These are phyloP conservation scores for Rubroboletus satanas DNA, from an alignment of 768 basidiomycete species.

Conservation along the genomic window DNA sequence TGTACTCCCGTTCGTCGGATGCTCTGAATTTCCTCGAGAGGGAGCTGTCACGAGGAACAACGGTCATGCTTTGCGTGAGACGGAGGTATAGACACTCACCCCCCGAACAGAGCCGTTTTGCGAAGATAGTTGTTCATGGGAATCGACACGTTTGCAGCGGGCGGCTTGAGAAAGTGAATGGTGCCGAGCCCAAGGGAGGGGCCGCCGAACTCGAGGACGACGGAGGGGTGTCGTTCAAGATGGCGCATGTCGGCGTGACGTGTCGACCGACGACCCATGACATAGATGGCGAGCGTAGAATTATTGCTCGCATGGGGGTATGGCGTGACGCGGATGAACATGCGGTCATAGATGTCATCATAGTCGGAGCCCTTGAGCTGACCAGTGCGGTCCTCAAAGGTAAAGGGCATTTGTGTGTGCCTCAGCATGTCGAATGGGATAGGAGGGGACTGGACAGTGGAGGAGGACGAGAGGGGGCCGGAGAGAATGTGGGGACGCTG, in stretches of 20 bases:
- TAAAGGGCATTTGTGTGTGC: constrained; percentile 43
- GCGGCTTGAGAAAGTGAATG: constrained; percentile 47
- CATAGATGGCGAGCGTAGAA: constrained; percentile 53
- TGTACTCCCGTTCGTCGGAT: constrained; percentile 67
- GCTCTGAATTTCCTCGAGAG: constrained; percentile 64
- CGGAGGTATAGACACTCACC: constrained; percentile 40
- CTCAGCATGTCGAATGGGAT: constrained; percentile 21
- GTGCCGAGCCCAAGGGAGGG: constrained; percentile 56
- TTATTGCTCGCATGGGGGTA: constrained; percentile 36
- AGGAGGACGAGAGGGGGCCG: neutral
- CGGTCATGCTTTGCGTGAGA: neutral
- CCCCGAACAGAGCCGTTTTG: constrained; percentile 61
- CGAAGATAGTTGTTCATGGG: constrained; percentile 64
- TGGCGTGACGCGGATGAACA: constrained; percentile 61
- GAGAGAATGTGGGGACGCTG: neutral
- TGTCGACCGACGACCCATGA: constrained; percentile 62
- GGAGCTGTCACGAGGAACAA: constrained; percentile 40
- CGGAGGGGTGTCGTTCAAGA: constrained; percentile 48
- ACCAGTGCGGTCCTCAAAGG: constrained; percentile 68
- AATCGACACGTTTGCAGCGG: constrained; percentile 38
- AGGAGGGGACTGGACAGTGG: constrained; percentile 1
- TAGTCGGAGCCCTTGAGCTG: constrained; percentile 55
- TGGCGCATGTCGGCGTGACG: constrained; percentile 54
- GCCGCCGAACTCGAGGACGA: constrained; percentile 55
- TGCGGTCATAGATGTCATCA: constrained; percentile 74